Conservation (phyloP, 2,329 filamentous ascomycete species). For the Tolypocladium endophyticum region DNA sequence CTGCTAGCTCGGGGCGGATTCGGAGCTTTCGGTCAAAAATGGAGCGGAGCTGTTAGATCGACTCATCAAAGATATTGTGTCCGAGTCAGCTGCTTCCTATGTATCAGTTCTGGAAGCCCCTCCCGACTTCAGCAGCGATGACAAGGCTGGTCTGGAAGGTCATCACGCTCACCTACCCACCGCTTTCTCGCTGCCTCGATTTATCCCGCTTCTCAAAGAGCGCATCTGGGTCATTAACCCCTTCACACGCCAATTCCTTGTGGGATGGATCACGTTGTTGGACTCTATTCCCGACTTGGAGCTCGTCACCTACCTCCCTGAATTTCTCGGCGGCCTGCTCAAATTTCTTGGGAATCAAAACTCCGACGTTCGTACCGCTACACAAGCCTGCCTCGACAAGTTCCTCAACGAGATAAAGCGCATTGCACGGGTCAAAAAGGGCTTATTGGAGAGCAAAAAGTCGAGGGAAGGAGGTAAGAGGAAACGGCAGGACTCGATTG, state of each 20-base stretch:
- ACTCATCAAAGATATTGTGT: constrained; percentile 90
- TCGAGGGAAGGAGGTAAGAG: constrained; percentile 55
- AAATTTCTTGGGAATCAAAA: constrained; percentile 90
- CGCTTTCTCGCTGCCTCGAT: constrained; percentile 82
- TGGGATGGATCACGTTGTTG: constrained; percentile 88
- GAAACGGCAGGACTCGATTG: constrained; percentile 60
- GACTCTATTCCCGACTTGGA: constrained; percentile 97
- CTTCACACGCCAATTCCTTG: constrained; percentile 87
- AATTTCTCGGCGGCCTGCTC: constrained; percentile 80
- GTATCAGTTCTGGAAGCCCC: constrained; percentile 72
- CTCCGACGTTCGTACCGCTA: constrained; percentile 87
- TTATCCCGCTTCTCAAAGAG: constrained; percentile 89
- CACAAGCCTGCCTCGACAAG: constrained; percentile 77
- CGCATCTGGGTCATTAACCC: constrained; percentile 91
- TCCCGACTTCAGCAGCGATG: constrained; percentile 31
- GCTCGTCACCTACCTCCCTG: constrained; percentile 82
- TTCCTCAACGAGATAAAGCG: constrained; percentile 91
- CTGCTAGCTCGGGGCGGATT: constrained; percentile 77
- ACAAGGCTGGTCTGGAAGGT: constrained; percentile 33
- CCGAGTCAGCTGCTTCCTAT: constrained; percentile 89
- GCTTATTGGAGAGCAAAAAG: constrained; percentile 76
- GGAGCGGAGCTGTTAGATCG: constrained; percentile 91
- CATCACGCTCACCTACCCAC: constrained; percentile 51
- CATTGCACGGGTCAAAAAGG: constrained; percentile 85
- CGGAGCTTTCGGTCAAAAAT: constrained; percentile 95